phyloP scores from a whole-genome alignment of 768 basidiomycete species.

The Lactarius pseudohatsudake region DNA sequence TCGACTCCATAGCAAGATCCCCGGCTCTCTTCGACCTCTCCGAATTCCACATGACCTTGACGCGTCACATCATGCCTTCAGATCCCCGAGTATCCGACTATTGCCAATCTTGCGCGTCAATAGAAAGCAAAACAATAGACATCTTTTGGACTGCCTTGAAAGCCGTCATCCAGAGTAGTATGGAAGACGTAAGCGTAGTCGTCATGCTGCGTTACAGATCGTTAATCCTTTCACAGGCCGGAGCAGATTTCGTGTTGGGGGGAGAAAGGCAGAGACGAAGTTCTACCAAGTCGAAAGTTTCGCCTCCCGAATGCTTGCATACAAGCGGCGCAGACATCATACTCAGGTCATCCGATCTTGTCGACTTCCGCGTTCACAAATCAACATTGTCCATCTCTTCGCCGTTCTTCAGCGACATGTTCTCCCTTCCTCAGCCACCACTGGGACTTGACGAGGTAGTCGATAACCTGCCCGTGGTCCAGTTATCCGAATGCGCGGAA shows the following conservation, averaged over 20 bases:
- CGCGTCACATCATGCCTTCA: background rate
- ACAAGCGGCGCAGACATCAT: background rate
- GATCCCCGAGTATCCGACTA: background rate
- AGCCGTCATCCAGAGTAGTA: background rate
- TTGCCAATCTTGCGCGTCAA: constrained; percentile 12
- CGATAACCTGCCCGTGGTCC: constrained; percentile 14
- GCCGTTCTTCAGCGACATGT: constrained; percentile 22
- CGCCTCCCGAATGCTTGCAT: background rate
- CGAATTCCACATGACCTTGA: constrained; percentile 16
- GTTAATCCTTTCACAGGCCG: constrained; percentile 6
- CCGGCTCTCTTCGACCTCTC: constrained; percentile 10
- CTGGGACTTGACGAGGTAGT: background rate
- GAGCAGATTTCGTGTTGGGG: constrained; percentile 1
- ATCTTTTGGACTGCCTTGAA: constrained; percentile 13
- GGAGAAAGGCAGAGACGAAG: background rate
- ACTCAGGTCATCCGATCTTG: constrained; percentile 14
- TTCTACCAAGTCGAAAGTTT: background rate
- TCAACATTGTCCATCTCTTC: constrained; percentile 12
- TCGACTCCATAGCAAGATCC: background rate
- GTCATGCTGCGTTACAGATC: background rate
- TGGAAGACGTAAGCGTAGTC: constrained; percentile 2
- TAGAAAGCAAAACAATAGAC: constrained; percentile 6
- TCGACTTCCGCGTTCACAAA: constrained; percentile 24
- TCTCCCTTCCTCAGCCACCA: constrained; percentile 23
- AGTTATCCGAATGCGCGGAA: constrained; percentile 12